A percentile compares a stretch with the other conserved stretches of the same genome.
Conservation (phyloP, 345 rosid species). For the Lagerstroemia speciosa region DNA sequence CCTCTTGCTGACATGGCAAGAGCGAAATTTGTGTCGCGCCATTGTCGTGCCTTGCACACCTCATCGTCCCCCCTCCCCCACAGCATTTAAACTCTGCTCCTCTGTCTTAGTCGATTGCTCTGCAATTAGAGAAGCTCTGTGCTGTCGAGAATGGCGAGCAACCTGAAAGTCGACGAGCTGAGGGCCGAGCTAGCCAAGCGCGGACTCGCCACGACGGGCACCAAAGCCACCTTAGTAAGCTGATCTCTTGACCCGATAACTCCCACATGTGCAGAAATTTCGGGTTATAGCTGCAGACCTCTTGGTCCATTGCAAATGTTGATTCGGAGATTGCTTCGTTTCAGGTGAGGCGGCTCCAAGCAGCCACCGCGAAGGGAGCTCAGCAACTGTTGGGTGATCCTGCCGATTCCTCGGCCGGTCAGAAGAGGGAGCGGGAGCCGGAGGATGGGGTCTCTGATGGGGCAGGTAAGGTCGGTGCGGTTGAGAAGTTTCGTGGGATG, state of each 20-base stretch:
- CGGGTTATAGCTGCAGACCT: neutral
- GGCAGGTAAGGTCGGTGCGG: constrained; percentile 31
- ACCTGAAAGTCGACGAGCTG: constrained; percentile 59
- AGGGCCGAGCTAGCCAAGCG: constrained; percentile 57
- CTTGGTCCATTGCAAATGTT: neutral
- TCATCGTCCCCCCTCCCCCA: neutral
- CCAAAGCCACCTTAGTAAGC: constrained; percentile 46
- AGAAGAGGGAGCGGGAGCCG: constrained; percentile 42
- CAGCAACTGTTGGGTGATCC: constrained; percentile 15
- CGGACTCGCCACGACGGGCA: constrained; percentile 56
- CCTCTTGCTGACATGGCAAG: neutral
- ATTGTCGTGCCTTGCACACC: neutral
- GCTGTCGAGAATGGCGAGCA: constrained; percentile 30
- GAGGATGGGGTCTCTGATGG: constrained; percentile 15
- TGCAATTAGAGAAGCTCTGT: neutral
- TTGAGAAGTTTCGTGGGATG: constrained; percentile 46
- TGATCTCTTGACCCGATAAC: neutral
- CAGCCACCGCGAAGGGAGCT: constrained; percentile 37
- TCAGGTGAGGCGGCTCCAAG: constrained; percentile 55
- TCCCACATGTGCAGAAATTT: neutral
- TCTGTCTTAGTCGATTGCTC: neutral
- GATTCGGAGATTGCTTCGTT: constrained; percentile 5
- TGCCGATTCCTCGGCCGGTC: constrained; percentile 7
- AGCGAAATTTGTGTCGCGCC: neutral
- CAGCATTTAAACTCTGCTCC: neutral